These are phyloP conservation scores for Papilionanthe hybrid DNA, from an alignment of 116 monocot species.

Conservation along the genomic window DNA sequence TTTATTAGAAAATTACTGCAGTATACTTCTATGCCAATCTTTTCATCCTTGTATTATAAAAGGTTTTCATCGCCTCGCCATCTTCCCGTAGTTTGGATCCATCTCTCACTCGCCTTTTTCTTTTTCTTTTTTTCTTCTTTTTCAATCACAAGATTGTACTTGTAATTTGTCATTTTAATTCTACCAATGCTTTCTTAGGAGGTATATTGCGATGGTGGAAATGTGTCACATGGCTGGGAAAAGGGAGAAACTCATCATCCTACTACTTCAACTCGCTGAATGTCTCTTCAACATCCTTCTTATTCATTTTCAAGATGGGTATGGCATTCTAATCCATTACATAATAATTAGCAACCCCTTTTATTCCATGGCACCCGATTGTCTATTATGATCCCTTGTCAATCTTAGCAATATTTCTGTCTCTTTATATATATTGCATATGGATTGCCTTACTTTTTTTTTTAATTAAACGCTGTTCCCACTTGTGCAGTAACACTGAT, in stretches of 20 bases:
- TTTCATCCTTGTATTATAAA: too few relatives aligned
- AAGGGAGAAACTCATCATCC: constrained; percentile 55
- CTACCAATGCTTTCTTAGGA: constrained; percentile 35
- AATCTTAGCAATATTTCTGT: too few relatives aligned
- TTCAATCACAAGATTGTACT: too few relatives aligned
- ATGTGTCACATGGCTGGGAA: constrained; percentile 78
- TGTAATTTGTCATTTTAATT: not conserved
- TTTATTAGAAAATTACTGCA: too few relatives aligned
- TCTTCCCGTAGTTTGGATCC: too few relatives aligned
- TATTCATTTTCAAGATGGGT: constrained; percentile 81
- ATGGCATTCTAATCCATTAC: constrained; percentile 14
- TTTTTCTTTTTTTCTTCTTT: too few relatives aligned
- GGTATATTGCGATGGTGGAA: constrained; percentile 88
- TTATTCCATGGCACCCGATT: too few relatives aligned
- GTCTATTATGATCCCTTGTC: too few relatives aligned
- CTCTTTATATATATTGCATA: not conserved
- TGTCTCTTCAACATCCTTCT: constrained; percentile 65
- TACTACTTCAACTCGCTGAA: constrained; percentile 78
- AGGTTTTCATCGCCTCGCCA: too few relatives aligned
- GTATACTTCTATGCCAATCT: too few relatives aligned
- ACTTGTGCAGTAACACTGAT: constrained; percentile 33
- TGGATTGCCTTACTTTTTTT: not conserved
- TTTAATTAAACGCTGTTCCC: not conserved
- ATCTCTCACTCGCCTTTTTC: too few relatives aligned
- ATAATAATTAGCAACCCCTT: not conserved